phyloP scores from a whole-genome alignment of 2,329 filamentous ascomycete species.

The Colletotrichum zoysiae region DNA sequence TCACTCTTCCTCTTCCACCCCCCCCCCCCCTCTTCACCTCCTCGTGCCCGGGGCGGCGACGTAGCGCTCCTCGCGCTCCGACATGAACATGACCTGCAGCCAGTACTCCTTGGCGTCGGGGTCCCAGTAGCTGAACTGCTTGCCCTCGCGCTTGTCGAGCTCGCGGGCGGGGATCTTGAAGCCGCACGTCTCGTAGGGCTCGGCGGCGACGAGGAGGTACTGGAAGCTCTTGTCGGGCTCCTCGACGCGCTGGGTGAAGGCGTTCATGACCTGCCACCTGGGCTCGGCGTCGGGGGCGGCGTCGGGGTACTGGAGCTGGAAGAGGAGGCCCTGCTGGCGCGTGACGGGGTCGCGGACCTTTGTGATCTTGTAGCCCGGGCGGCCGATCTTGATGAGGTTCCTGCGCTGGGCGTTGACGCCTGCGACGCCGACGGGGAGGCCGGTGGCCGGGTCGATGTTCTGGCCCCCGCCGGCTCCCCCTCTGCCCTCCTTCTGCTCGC shows the following conservation, averaged over 20 bases:
- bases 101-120: constrained; percentile 96
- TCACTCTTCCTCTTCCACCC: too few species aligned
- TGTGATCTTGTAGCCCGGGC: constrained; percentile 97
- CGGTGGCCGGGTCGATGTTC: constrained; percentile 76
- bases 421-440: constrained; percentile 79
- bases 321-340: constrained; percentile 89
- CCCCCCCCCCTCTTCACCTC: constrained; percentile 56
- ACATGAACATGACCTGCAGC: constrained; percentile 98
- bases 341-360: constrained; percentile 93
- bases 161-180: constrained; percentile 97
- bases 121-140: constrained; percentile 96
- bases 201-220: constrained; percentile 93
- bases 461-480: constrained; percentile 74
- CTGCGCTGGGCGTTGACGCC: constrained; percentile 76
- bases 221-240: constrained; percentile 95
- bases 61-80: constrained; percentile 93
- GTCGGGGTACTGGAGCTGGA: constrained; percentile 96
- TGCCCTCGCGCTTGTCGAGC: constrained; percentile 88
- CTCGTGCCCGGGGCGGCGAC: constrained; percentile 73
- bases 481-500: constrained; percentile 93
- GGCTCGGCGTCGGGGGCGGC: constrained; percentile 81
- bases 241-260: constrained; percentile 95
- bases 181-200: constrained; percentile 97
- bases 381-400: constrained; percentile 93
- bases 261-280: constrained; percentile 96